Base-by-base conservation (phyloP, 345 rosid genomes). In the Geranium rotundifolium region DNA sequence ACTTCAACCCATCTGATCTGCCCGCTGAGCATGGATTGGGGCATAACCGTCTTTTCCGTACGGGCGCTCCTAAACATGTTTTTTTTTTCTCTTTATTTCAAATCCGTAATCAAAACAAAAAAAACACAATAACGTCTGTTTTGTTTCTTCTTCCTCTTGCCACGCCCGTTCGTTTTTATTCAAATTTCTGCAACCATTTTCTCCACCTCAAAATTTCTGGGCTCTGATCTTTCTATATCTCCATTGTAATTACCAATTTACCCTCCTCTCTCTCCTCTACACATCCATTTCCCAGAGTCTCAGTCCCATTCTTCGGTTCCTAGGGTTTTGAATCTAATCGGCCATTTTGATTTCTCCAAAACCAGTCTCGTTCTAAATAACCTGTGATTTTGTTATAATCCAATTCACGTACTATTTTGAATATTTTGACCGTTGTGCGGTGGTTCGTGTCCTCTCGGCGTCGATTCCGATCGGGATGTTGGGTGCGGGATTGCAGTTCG, bases 401-500 rank as follows among this genome's bases (percentile, higher is more conserved):
- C 41, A 34, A 34, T 34, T 4, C 41, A 8, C 41, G 10, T 0
- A 34, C 41, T 23, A 2, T 0, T 23, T 2, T 23, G 27, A 23
- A 23, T 23, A 23, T 23, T 34, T 5, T 34, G 6, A 34, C 41
- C 41, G 41, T 34, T 34, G 27, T 4, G 41, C 6, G 41, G 10
- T 8, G 41, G 7, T 34, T 34, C 41, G 6, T 8, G 41, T 34
- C 27, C 27, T 23, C 9, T 37, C 46, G 46, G 2, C 46, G 46
- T 6, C 7, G 46, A 37, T 37, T 37, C 46, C 46, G 15, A 12
- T 46, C 52, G 52, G 4, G 10, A 34, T 79, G 83, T 62, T 73
- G 76, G 71, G 78, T 29, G 62, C 76, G 55, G 69, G 71, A 19
- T 69, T 69, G 69, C 78, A 69, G 54, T 69, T 73, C 20, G 63